Conservation (phyloP, 2,329 filamentous ascomycete genomes). For the Pseudogymnoascus sp. region DNA sequence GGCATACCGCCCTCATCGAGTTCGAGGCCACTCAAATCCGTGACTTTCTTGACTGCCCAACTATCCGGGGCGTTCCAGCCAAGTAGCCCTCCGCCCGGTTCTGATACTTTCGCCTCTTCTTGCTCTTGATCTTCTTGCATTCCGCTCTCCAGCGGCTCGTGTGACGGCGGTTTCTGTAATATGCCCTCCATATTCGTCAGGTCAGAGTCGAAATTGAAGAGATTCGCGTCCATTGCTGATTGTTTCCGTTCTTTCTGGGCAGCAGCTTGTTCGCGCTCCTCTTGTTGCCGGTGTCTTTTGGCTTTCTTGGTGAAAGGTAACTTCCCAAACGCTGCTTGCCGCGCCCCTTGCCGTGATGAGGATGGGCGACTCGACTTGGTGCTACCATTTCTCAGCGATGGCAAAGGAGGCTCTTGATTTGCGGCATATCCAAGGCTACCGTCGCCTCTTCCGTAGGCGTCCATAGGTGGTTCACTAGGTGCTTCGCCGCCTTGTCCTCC, state of each 20-base stretch:
- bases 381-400: conserved; percentile 18
- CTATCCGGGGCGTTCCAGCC: conserved; percentile 93
- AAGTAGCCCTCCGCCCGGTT: conserved; percentile 35
- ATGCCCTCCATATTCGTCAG: conserved; percentile 89
- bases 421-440: conserved; percentile 16
- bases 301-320: conserved; percentile 56
- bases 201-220: conserved; percentile 80
- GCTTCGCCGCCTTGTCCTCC: conserved; percentile 24
- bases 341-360: conserved; percentile 1
- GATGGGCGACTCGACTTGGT: neutral
- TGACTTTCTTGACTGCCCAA: conserved; percentile 78
- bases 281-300: conserved; percentile 41
- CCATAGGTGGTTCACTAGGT: conserved; percentile 15
- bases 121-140: conserved; percentile 35
- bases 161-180: conserved; percentile 59
- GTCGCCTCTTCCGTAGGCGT: conserved; percentile 25
- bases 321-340: conserved; percentile 38
- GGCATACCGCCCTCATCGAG: conserved; percentile 55
- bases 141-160: conserved; percentile 62
- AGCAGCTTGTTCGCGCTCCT: conserved; percentile 44
- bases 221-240: conserved; percentile 45
- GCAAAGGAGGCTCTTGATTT: conserved; percentile 21
- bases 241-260: conserved; percentile 16
- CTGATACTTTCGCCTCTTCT: conserved; percentile 31
- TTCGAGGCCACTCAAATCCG: conserved; percentile 43